Evolutionary conservation across 345 rosid genomes (phyloP), one percentile per base, ranked within the genome.

Genomic region (Citrus cavaleriei): DNA sequence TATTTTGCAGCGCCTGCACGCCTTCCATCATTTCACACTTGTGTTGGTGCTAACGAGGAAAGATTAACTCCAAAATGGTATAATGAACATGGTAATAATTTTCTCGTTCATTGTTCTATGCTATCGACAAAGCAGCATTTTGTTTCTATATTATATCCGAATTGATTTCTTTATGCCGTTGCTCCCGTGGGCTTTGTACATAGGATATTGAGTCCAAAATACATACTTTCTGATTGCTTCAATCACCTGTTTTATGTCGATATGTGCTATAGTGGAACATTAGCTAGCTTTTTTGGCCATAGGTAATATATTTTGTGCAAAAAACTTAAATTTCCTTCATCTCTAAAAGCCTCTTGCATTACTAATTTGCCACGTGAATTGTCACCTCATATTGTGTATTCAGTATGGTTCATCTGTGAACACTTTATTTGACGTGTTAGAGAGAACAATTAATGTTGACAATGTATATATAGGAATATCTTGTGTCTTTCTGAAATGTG

Each of bases 21-120:
- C 69, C 98, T 96, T 85, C 99, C 99, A 84, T 85, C 97, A 72
- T 96, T 96, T 86, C 98, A 94, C 89, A 96, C 99, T 68, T 94
- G 99, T 83, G 97, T 96, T 76, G 99, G 94, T 82, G 91, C 91
- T 76, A 85, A 90, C 78, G 99, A 94, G 84, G 98, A 96, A 87
- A 94, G 89, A 81, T 84, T 94, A 37, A 91, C 97, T 55, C 91
- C 90, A 18, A 94, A 93, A 81, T 94, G 98, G 98, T 96, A 96
- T 84, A 90, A 91, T 83, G 94, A 93, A 62, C 91, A 89, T 80
- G 99, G 99, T 96, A 90, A 86, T 74, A 25, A 51, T 77, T 72
- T 49, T 49, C 49, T 63, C 7, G 2, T 49, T 37, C 30, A 6
- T 37, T 78, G 22, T 24, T 6, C 32, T 57, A 72, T 27, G 12